phyloP scores from a whole-genome alignment of 495 filamentous ascomycete species.

The Echria macrotheca region DNA sequence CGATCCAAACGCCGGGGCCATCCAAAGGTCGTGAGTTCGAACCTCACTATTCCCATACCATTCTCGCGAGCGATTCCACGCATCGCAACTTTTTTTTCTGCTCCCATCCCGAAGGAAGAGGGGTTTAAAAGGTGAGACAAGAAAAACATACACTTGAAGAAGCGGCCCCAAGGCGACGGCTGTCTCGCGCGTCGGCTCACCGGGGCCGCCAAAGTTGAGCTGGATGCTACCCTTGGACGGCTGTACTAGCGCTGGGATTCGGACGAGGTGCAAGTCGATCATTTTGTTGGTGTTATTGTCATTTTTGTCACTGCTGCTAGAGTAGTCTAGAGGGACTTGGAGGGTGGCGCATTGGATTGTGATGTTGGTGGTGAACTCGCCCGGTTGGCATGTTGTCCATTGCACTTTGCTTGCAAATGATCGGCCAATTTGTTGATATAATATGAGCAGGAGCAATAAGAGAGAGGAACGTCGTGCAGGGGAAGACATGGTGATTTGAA shows the following conservation, averaged over 20 bases:
- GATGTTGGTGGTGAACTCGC: constrained; percentile 5
- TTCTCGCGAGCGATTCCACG: too few species aligned
- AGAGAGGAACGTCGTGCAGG: too few species aligned
- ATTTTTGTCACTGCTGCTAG: constrained; percentile 22
- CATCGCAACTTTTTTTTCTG: too few species aligned
- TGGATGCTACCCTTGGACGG: constrained; percentile 38
- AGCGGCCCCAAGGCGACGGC: constrained; percentile 16
- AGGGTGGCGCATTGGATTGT: constrained; percentile 33
- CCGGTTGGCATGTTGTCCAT: constrained; percentile 1
- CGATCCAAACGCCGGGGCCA: too few species aligned
- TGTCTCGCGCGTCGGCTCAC: constrained; percentile 18
- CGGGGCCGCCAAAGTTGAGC: constrained; percentile 45
- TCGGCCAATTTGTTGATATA: too few species aligned
- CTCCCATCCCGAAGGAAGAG: too few species aligned
- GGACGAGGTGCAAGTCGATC: constrained; percentile 31
- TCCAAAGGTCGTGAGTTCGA: too few species aligned
- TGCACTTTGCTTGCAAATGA: too few species aligned
- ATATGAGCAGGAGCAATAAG: too few species aligned
- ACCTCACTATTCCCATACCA: too few species aligned
- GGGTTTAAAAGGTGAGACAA: not conserved
- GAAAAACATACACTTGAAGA: constrained; percentile 16
- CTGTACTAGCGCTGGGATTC: constrained; percentile 24
- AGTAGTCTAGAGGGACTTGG: constrained; percentile 41
- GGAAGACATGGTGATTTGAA: too few species aligned
- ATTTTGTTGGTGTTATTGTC: constrained; percentile 23